Base-by-base conservation (phyloP, 83 land plant genomes). In the Larix sibirica region DNA sequence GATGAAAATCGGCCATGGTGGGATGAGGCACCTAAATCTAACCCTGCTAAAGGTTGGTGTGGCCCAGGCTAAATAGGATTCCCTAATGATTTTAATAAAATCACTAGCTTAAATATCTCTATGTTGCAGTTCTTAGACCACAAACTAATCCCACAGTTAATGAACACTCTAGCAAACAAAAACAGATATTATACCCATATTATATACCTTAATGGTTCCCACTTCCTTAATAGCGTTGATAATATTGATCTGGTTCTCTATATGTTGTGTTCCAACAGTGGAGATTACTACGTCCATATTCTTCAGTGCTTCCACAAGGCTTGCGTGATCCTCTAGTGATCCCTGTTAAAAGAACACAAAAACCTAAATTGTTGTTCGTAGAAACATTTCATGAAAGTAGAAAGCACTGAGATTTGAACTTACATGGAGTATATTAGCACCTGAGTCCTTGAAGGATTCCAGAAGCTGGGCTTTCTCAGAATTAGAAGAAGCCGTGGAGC, bases 241-340 rank as follows among this genome's bases (percentile, higher is more conserved):
- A 9, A 94, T 79, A 23, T 81, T 87, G 81, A 83, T 79, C 84
- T 94, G 96, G 33, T 82, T 84, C 17, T 81, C 79, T 63, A 82
- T 84, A 23, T 90, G 87, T 18, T 74, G 77, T 1, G 88, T 84
- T 4, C 91, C 70, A 47, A 94, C 84, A 13, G 94, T 86, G 67
- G 87, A 94, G 5, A 94, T 94, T 21, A 94, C 94, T 9, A 92
- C 90, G 81, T 94, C 96, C 10, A 89, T 94, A 67, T 85, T 88
- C 81, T 85, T 88, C 9, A 94, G 65, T 3, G 96, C 93, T 60
- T 85, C 94, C 5, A 87, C 26, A 0, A 94, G 85, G 33, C 87
- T 87, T 73, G 40, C 12, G 33, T 83, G 79, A 78, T 94, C 96
- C 38, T 94, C 86, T 42, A 94, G 31, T 10, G 92, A 92, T 77